Evolutionary conservation across 495 filamentous ascomycete species (phyloP), one percentile per base, ranked within the genome.

Genomic region (Talaromyces wortmannii): DNA sequence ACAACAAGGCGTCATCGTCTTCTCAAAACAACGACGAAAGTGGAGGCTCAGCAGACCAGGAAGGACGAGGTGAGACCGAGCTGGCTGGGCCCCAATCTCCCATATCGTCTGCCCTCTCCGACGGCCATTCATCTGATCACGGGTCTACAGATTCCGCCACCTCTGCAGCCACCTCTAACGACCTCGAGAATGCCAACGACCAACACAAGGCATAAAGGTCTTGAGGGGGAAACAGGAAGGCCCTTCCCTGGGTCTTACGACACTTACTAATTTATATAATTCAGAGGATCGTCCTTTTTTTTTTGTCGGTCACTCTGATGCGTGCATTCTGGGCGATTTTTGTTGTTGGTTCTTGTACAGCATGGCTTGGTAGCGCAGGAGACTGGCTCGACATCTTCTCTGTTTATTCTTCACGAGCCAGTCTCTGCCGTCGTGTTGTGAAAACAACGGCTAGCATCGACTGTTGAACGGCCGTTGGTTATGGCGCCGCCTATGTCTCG

Each of bases 11-110:
- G 48, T 55, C 43, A 45, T 7, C 11, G 48, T 55, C 30, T 45
- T 51, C 29, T 33, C 52, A 7, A 54, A 31, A 30, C 16, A 44
- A 57, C 15, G 61, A 53, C 16, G 32, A 57, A 58, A 54, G 61
- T 60, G 31, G 50, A 56, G 47, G 61, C 52, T 46, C 52, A 11
- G 52, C 52, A 29, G 36, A 53, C 13, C 52, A 53, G 33, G 30
- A 51, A 51, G 52, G 52, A 40, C 52, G 42, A 53, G 52, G 64
- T 67, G 57, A 61, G 62, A 54, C 33, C 30, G 53, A 59, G 17
- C 45, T 48, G 53, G 47, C 53, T 15, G 40, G 47, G 53, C 40
- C 45, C 33, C 53, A 40, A 40, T 55, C 53, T 56, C 44, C 46
- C 47, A 55, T 36, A 29, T 48, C 47, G 42, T 13, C 46, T 36